These are phyloP conservation scores for Kluyveromyces aestuarii DNA, from an alignment of 805 yeast species.

Conservation along the genomic window DNA sequence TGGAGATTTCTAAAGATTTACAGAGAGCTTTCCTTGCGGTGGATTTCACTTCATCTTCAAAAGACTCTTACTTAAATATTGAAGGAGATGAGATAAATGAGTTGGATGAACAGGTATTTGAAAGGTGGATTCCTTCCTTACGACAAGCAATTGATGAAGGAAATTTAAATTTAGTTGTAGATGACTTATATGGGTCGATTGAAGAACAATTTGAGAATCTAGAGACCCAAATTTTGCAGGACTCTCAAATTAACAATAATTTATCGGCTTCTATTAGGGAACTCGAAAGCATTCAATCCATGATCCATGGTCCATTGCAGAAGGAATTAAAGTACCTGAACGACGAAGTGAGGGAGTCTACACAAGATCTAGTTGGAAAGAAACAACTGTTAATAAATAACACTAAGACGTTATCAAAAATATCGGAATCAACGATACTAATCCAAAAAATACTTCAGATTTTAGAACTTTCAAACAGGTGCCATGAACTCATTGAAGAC, in stretches of 20 bases:
- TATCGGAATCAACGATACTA: slow-evolving; percentile 61
- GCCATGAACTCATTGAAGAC: slow-evolving; percentile 68
- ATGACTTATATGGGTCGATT: slow-evolving; percentile 23
- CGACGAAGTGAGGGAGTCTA: slow-evolving; percentile 51
- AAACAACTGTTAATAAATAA: slow-evolving; percentile 51
- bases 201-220: slow-evolving; percentile 28
- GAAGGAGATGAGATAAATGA: slow-evolving; percentile 16
- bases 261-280: slow-evolving; percentile 44
- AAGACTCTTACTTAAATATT: neutral
- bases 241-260: slow-evolving; percentile 27
- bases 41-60: slow-evolving; percentile 3
- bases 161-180: slow-evolving; percentile 16
- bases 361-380: slow-evolving; percentile 51
- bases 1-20: slow-evolving; percentile 20
- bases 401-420: slow-evolving; percentile 56
- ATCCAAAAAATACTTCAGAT: slow-evolving; percentile 70
- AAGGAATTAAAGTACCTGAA: slow-evolving; percentile 49
- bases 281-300: slow-evolving; percentile 50
- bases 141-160: slow-evolving; percentile 21
- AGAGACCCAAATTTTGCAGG: slow-evolving; percentile 25
- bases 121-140: slow-evolving; percentile 27
- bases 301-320: slow-evolving; percentile 45
- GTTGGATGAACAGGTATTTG: slow-evolving; percentile 22
- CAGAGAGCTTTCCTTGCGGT: slow-evolving; percentile 22
- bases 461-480: slow-evolving; percentile 75